Percentiles rank a stretch among this genome's conserved stretches.
Conservation (phyloP, 2,329 filamentous ascomycete genomes). For the Bisporella sp. region DNA sequence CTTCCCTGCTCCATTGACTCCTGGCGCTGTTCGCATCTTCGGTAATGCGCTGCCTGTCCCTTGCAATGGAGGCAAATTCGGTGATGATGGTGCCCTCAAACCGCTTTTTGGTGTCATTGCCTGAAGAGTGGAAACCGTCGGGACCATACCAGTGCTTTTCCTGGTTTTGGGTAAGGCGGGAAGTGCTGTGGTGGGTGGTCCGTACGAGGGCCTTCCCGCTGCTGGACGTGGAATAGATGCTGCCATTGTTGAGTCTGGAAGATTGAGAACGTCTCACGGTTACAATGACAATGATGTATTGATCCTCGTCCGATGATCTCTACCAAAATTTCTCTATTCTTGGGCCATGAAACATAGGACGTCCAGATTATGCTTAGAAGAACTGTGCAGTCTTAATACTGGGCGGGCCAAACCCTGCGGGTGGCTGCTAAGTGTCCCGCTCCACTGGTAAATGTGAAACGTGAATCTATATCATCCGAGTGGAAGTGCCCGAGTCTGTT, state of each 20-base stretch:
- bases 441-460: too few species aligned
- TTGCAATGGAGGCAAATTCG: constrained; percentile 43
- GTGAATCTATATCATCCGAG: too few species aligned
- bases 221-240: constrained; percentile 37
- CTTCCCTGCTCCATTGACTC: constrained; percentile 54
- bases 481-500: too few species aligned
- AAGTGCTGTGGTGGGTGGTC: constrained; percentile 64
- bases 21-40: constrained; percentile 47
- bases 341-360: too few species aligned
- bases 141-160: constrained; percentile 50
- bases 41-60: constrained; percentile 47
- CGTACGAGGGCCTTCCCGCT: constrained; percentile 50
- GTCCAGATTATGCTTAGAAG: too few species aligned
- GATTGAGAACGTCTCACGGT: too few species aligned
- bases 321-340: too few species aligned
- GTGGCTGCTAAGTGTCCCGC: too few species aligned
- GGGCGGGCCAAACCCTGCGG: too few species aligned
- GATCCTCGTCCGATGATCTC: too few species aligned
- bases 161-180: constrained; percentile 74
- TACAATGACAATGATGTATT: too few species aligned
- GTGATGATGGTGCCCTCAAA: constrained; percentile 52
- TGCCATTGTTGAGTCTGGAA: constrained; percentile 14
- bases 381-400: too few species aligned
- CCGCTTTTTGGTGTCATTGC: constrained; percentile 41
- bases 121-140: constrained; percentile 24